Evolutionary conservation across 2,329 filamentous ascomycete species (phyloP), one percentile per base, ranked within the genome.

Genomic region (Epichloe glyceriae): DNA sequence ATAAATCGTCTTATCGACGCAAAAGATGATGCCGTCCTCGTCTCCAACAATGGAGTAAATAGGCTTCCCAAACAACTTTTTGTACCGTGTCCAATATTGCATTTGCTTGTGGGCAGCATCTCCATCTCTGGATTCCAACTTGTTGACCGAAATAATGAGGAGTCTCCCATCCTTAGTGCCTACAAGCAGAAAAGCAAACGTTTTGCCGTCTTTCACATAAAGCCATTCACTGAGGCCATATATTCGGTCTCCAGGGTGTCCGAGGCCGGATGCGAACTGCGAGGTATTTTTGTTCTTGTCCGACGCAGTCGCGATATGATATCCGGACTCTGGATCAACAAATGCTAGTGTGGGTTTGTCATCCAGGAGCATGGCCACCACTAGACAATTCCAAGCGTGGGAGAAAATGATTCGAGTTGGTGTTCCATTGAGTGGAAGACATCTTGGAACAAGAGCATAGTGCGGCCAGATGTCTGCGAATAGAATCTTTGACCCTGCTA

Each of bases 201-300:
- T 72, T 50, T 75, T 78, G n/a, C 70, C 71, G 38, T 78, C 72
- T 50, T 78, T 76, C 34, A 70, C 66, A 54, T 78, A 80, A 5
- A 71, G 62, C 85, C 85, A 89, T 54, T 86, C 80, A 1, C 75
- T 64, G 7, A 89, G 63, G 1, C 77, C 73, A 42, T 78, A 71
- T 1, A 89, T 75, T 39, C 72, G 73, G 54, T 85, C 81, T 1
- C 76, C 75, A 1, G 65, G 55, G 43, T 76, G 72, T 1, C 77
- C 78, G 15, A 88, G 67, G 3, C 75, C 75, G 15, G 71, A 73
- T 33, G 83, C 75, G 51, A 74, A 77, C 1, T 73, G 66, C 0
- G 71, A 62, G 0, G 65, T 60, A 4, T 67, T 63, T 15, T 65
- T 68, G 3, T 67, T 64, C 40, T 67, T 73, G 50, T 74, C 69